Evolutionary conservation across 768 basidiomycete genomes (phyloP).

Genomic region (Dacryopinax spathularia): DNA sequence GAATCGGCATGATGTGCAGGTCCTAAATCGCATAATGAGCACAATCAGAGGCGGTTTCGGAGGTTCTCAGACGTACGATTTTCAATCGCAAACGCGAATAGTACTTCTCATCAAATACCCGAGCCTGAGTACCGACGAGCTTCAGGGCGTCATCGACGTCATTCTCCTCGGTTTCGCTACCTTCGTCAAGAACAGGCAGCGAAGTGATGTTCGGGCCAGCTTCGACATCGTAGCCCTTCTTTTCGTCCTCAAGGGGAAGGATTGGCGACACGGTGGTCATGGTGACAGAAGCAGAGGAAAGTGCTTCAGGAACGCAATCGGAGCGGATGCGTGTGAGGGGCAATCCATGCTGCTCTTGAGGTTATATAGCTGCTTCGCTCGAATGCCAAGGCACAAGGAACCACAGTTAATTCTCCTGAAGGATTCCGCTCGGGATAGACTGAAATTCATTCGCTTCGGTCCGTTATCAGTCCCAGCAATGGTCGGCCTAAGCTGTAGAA

Average conservation of each 20-base stretch:
- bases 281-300: background rate
- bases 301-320: background rate
- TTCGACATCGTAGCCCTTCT: background rate
- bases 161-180: background rate
- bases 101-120: slow-evolving; percentile 46
- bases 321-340: background rate
- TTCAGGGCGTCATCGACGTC: slow-evolving; percentile 47
- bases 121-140: slow-evolving; percentile 40
- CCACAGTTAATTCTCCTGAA: background rate
- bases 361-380: background rate
- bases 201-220: background rate
- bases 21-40: slow-evolving; percentile 25
- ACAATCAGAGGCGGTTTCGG: too few relatives aligned
- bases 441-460: background rate
- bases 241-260: background rate
- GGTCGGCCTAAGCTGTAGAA: too few relatives aligned
- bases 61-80: too few relatives aligned
- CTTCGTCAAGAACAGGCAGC: background rate
- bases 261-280: background rate
- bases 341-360: background rate
- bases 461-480: background rate
- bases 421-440: background rate
- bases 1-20: slow-evolving; percentile 37
- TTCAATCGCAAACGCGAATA: slow-evolving; percentile 43
- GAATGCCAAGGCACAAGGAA: background rate